phyloP scores from a whole-genome alignment of 179 eudicot species.

The Kewa caespitosa region DNA sequence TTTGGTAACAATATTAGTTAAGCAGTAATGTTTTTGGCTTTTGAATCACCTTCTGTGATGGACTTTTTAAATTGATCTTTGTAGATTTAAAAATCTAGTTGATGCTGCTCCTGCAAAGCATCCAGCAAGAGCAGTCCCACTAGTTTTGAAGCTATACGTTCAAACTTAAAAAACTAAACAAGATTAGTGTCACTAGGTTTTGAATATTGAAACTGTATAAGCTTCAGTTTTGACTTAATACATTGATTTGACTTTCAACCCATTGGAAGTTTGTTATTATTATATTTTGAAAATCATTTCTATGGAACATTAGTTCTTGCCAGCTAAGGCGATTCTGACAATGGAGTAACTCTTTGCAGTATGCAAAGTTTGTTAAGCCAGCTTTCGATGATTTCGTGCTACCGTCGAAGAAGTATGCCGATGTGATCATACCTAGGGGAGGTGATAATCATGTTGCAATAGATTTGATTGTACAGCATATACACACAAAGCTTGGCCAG shows the following conservation, averaged over 20 bases:
- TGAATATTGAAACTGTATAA: neutral
- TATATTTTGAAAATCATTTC: neutral
- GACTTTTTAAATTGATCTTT: neutral
- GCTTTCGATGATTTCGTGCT: slow-evolving; percentile 83
- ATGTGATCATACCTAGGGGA: slow-evolving; percentile 88
- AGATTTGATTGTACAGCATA: slow-evolving; percentile 77
- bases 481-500: slow-evolving; percentile 74
- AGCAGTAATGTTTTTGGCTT: neutral
- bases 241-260: neutral
- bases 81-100: neutral
- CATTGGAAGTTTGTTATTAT: neutral
- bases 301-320: neutral
- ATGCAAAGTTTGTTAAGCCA: slow-evolving; percentile 84
- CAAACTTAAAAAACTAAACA: neutral
- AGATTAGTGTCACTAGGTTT: neutral
- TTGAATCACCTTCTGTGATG: slow-evolving; percentile 5
- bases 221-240: neutral
- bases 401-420: slow-evolving; percentile 85
- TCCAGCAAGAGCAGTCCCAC: neutral
- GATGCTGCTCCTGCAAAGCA: slow-evolving; percentile 3
- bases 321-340: neutral
- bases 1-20: neutral
- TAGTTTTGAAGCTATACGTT: neutral
- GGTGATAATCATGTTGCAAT: slow-evolving; percentile 86
- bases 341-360: slow-evolving; percentile 46